Percentiles rank a stretch among this genome's conserved stretches.
phyloP scores from a whole-genome alignment of 495 filamentous ascomycete genomes.

The Lophiostoma macrostomum region DNA sequence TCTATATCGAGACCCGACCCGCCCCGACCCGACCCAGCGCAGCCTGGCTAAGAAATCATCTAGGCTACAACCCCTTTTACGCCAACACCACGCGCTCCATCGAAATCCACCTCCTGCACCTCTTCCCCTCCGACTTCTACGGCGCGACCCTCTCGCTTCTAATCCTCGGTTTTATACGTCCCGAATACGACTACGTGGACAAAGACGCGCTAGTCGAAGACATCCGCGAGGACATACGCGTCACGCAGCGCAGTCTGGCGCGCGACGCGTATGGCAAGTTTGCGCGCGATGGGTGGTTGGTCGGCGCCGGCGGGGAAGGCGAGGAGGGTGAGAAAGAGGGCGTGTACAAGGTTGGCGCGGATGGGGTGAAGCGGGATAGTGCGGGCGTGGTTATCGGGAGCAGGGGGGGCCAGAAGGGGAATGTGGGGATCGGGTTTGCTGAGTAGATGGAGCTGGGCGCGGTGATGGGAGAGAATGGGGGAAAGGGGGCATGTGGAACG shows the following conservation, averaged over 20 bases:
- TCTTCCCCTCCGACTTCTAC: slow-evolving; percentile 78
- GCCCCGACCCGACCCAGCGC: too few relatives aligned
- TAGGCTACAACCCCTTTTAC: slow-evolving; percentile 22
- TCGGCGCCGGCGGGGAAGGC: slow-evolving; percentile 22
- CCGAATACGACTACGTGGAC: slow-evolving; percentile 82
- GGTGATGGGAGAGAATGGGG: slow-evolving; percentile 23
- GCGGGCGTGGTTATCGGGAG: neutral
- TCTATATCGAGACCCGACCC: slow-evolving; percentile 91
- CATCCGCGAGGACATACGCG: slow-evolving; percentile 82
- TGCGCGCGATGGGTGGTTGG: slow-evolving; percentile 49
- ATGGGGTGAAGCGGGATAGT: slow-evolving; percentile 6
- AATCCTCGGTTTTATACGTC: slow-evolving; percentile 82
- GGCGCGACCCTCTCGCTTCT: slow-evolving; percentile 69
- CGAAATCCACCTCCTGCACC: slow-evolving; percentile 88
- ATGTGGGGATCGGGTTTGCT: too few relatives aligned
- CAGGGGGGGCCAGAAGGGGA: neutral
- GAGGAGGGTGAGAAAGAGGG: neutral
- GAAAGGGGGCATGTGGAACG: slow-evolving; percentile 14
- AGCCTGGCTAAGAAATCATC: too few relatives aligned
- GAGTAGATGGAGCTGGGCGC: too few relatives aligned
- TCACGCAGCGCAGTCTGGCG: slow-evolving; percentile 69
- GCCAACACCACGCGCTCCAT: slow-evolving; percentile 28
- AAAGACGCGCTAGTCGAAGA: slow-evolving; percentile 81
- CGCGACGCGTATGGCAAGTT: slow-evolving; percentile 63
- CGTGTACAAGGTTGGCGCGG: slow-evolving; percentile 21